Evolutionary conservation across 164 flowering plant genomes (phyloP), one percentile per base, ranked within the genome.

Genomic region (Vitis riparia): DNA sequence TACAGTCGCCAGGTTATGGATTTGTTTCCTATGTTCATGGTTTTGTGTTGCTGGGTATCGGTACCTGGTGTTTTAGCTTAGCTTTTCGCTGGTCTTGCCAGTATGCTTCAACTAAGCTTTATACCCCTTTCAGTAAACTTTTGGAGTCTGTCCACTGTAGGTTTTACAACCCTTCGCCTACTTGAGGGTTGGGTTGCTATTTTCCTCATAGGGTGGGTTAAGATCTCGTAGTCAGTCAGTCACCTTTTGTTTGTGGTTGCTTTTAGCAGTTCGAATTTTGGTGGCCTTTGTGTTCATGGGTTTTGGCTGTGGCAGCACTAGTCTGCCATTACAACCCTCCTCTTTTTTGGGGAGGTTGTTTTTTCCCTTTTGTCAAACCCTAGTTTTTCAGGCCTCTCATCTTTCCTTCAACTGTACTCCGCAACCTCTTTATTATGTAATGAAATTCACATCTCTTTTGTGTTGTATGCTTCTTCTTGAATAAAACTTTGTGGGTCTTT

Each of bases 291-390:
- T 61, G 6, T 65, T 65, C 44, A 2, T 23, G 81, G 87, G 87
- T 73, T 72, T 80, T 67, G 87, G 87, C 81, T 51, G 3, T 80
- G 85, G 84, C 78, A 73, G 82, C 73, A 37, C 52, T 11, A 4
- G 69, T 65, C 76, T 78, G 84, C 81, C 82, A 59, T 69, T 73
- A 80, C 77, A 73, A 76, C 75, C 74, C 62, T 65, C 12, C 48
- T 55, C 58, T 15, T 53, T n/a, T 13, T 62, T 52, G 51, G 57
- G 51, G 51, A 58, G 76, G 76, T 76, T 78, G 73, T 80, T 79
- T 78, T 79, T 80, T 76, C 44, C 44, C 7, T 69, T 68, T 62
- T 61, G 66, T 85, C 85, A 78, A 73, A 73, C 74, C 79, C 79
- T 62, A 15, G 53, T 73, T 79, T 82, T 78, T 49, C 76, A 66